Evolutionary conservation across 2,329 filamentous ascomycete genomes (phyloP), one percentile per base, ranked within the genome.

Genomic region (Xylariaceae sp.): DNA sequence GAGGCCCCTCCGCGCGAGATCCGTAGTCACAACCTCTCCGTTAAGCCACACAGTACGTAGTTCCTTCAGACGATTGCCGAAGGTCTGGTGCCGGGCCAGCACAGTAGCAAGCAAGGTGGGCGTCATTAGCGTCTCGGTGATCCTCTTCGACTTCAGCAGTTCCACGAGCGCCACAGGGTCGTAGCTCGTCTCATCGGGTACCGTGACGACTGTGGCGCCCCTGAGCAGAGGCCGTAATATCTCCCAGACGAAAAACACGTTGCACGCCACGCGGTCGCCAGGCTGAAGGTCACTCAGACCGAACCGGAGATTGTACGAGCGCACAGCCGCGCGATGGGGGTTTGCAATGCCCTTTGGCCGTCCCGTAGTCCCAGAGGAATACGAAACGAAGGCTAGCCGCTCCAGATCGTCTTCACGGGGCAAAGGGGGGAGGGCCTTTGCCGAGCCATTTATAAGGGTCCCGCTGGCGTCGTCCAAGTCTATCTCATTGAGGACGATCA

Each of bases 241-340:
- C 59, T 90, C 85, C 85, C 85, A 90, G 32, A 89, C 73, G 57
- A 90, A 90, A 61, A 89, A 90, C 43, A 89, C 85, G 67, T 89
- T 90, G 65, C 85, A 89, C n/a, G 85, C 85, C 9, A 89, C 84
- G 5, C 85, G 76, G 50, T 88, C 85, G 12, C 84, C 84, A 0
- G 80, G 81, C 13, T 72, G 63, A 3, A 87, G 66, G 57, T 89
- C 81, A 48, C 78, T 83, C 34, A 89, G 60, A 8, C 65, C 68
- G 54, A 89, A 89, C 59, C 85, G 70, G 47, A 87, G 61, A 50
- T 86, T 69, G 56, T 89, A 89, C 5, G 85, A 89, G 18, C 76
- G 71, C 2, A 89, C 80, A 1, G 85, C 71, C 12, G 85, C 85
- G 52, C 76, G 71, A 59, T 89, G 85, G 2, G 84, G 81, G 57